Base-by-base conservation (phyloP, 1,139 yeast species). In the Hansenula lynferdii region DNA sequence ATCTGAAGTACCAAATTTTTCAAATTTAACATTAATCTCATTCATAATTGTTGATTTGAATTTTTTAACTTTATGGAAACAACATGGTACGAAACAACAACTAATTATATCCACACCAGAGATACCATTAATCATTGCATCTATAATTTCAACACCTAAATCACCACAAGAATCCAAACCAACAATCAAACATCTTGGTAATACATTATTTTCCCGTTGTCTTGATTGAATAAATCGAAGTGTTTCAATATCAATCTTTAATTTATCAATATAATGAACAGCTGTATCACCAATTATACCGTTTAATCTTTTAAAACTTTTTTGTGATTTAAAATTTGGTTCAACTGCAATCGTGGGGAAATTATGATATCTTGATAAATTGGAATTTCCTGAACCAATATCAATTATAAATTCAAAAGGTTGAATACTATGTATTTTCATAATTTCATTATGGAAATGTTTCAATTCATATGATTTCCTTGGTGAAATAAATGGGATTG, bases 101-200 rank as follows among this genome's bases (percentile, higher is more conserved):
- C 38, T 35, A 16, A 36, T 34, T 9, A 36, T 11, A 17, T 25
- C 26, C 5, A 25, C 8, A 2, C 14, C 16, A 3, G 3, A 6
- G 1, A 30, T 8, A 4, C 33, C 24, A 16, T 24, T 19, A 7
- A 21, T 6, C 7, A 20, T 1, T 6, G 10, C 5, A 12, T 24
- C 12, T 8, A 29, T 11, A 4, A 19, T 21, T 7, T 23, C 10
- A 5, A 15, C 4, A 8, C 28, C 10, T 20, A 30, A 30, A 17
- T 35, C 33, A 6, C 38, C 38, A 22, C 38, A 35, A 8, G n/a
- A 9, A 25, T 30, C 26, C 18, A 35, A 26, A n/a, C 38, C 38
- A 25, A 35, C 15, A 7, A 35, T 11, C 4, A 35, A 6, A 9
- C 29, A 16, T 11, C 10, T 30, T 4, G 38, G 38, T 8, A 8